phyloP scores from a whole-genome alignment of 2,329 filamentous ascomycete species.

The Verticillium longisporum region DNA sequence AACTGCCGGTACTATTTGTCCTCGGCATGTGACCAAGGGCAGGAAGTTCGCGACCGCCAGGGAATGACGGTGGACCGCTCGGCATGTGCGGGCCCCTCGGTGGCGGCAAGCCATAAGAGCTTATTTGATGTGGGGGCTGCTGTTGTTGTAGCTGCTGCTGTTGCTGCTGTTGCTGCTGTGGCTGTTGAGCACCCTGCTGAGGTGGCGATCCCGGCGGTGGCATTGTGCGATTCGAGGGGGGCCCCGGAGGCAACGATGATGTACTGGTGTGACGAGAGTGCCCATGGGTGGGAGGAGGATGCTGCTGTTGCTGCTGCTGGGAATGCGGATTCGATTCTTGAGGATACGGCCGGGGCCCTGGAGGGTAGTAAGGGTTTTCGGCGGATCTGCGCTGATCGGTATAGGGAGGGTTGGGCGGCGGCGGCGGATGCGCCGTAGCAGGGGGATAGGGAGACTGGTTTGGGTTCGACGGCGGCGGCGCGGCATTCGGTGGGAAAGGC shows the following conservation, averaged over 20 bases:
- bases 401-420: conserved; percentile 18
- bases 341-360: conserved; percentile 24
- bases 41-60: conserved; percentile 44
- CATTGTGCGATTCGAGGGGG: conserved; percentile 33
- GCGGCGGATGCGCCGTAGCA: conserved; percentile 6
- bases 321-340: conserved; percentile 20
- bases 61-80: conserved; percentile 37
- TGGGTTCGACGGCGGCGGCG: conserved; percentile 6
- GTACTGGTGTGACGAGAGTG: conserved; percentile 36
- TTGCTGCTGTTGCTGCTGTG: too few relatives aligned
- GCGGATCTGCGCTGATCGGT: conserved; percentile 29
- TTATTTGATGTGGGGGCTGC: conserved; percentile 22
- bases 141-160: too few relatives aligned
- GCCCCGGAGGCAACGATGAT: conserved; percentile 33
- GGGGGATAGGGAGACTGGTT: conserved; percentile 13
- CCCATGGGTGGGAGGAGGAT: conserved; percentile 19
- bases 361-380: conserved; percentile 35
- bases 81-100: conserved; percentile 35
- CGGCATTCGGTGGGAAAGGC: conserved; percentile 13
- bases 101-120: conserved; percentile 37
- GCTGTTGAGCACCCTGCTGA: conserved; percentile 24
- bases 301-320: background rate
- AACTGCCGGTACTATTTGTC: conserved; percentile 39
- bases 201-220: conserved; percentile 39
- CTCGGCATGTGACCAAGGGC: conserved; percentile 43